Evolutionary conservation across 2,329 filamentous ascomycete genomes (phyloP).

Genomic region (Phialophora tarda): DNA sequence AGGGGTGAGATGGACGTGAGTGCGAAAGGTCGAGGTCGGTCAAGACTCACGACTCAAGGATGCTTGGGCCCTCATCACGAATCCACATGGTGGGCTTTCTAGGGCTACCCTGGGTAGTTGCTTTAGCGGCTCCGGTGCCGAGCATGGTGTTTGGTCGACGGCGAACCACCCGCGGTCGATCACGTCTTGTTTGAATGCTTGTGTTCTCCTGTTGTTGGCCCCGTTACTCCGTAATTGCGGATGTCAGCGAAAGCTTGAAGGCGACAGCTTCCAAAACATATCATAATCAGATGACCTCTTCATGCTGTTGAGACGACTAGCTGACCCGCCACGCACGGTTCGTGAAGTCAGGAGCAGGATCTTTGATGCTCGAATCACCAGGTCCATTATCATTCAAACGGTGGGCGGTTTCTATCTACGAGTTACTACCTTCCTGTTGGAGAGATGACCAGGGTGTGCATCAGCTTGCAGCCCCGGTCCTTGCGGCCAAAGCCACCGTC

Average conservation of each 20-base stretch:
- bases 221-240: neutral
- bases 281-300: neutral
- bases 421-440: neutral
- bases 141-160: neutral
- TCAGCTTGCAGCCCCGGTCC: neutral
- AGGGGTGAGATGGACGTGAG: neutral
- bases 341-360: neutral
- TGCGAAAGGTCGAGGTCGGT: neutral
- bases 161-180: neutral
- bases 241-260: neutral
- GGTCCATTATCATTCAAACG: too few species aligned
- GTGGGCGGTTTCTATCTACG: neutral
- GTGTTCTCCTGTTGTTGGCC: neutral
- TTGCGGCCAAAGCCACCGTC: neutral
- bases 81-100: neutral
- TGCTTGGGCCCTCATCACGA: neutral
- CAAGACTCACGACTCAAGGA: neutral
- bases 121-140: neutral
- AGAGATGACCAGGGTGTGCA: neutral
- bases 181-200: neutral
- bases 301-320: neutral
- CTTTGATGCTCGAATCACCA: neutral
- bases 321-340: neutral
- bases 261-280: neutral
- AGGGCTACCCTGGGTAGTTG: neutral